These are phyloP conservation scores for Colletotrichum horii DNA, from an alignment of 2,329 filamentous ascomycete species.

Conservation along the genomic window DNA sequence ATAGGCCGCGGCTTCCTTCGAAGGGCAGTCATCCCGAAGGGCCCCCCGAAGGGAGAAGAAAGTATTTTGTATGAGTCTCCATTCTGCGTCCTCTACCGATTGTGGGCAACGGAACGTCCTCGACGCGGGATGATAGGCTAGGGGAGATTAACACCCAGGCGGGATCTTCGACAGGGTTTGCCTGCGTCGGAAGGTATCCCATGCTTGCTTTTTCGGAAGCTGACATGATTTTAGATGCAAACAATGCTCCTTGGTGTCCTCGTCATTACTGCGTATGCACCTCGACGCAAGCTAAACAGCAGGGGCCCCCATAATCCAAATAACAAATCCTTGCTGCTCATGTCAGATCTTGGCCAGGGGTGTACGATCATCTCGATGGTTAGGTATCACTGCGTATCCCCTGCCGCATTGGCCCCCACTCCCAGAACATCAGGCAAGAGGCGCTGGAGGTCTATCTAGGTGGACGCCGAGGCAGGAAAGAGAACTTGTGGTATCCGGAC, in stretches of 20 bases:
- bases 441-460: background rate
- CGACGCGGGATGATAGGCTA: background rate
- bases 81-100: background rate
- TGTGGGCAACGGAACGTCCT: background rate
- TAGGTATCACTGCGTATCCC: background rate
- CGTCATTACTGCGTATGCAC: background rate
- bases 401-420: background rate
- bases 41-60: background rate
- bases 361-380: background rate
- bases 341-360: background rate
- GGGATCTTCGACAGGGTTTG: background rate
- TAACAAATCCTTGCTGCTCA: background rate
- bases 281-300: background rate
- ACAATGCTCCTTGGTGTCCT: conserved; percentile 2
- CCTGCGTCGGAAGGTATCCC: background rate
- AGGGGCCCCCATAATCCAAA: background rate
- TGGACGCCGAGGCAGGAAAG: background rate
- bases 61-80: background rate
- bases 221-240: conserved; percentile 1
- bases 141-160: background rate
- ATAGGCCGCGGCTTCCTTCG: background rate
- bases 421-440: background rate
- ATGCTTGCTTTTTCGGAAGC: conserved; percentile 14
- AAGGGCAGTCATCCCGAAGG: background rate
- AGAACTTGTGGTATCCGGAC: background rate